These are phyloP conservation scores for Paraphaeosphaeria sporulosa DNA, from an alignment of 2,329 filamentous ascomycete species.

Conservation along the genomic window DNA sequence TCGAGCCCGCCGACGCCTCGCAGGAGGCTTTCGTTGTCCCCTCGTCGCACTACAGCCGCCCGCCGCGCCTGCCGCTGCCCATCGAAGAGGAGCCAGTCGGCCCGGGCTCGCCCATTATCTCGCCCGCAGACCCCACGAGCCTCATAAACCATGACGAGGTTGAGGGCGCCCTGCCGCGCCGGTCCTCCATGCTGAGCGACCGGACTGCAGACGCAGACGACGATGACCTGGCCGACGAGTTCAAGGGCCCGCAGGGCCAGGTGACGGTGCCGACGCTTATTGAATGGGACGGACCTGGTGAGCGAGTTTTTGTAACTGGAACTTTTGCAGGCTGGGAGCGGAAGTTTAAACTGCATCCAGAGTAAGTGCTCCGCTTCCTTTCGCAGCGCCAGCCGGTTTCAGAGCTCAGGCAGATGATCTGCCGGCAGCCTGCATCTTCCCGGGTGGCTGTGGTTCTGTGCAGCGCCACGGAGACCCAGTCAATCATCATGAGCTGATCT, in stretches of 20 bases:
- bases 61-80: slow-evolving; percentile 87
- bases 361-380: slow-evolving; percentile 66
- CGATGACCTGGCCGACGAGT: slow-evolving; percentile 67
- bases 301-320: slow-evolving; percentile 94
- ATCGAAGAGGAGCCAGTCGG: slow-evolving; percentile 92
- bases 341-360: slow-evolving; percentile 85
- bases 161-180: slow-evolving; percentile 63
- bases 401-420: slow-evolving; percentile 17
- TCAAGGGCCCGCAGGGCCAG: slow-evolving; percentile 70
- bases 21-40: slow-evolving; percentile 49
- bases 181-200: slow-evolving; percentile 62
- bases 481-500: slow-evolving; percentile 22
- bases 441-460: slow-evolving; percentile 31
- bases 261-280: slow-evolving; percentile 84
- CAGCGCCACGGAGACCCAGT: slow-evolving; percentile 25
- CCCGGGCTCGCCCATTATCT: slow-evolving; percentile 87
- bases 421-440: slow-evolving; percentile 26
- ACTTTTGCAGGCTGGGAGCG: slow-evolving; percentile 98
- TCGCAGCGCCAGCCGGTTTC: slow-evolving; percentile 14
- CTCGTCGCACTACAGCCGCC: slow-evolving; percentile 64
- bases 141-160: slow-evolving; percentile 53
- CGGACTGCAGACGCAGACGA: slow-evolving; percentile 78
- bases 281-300: slow-evolving; percentile 83
- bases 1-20: slow-evolving; percentile 38
- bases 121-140: slow-evolving; percentile 69